phyloP scores from a whole-genome alignment of 345 rosid species.

The Gossypium anomalum region DNA sequence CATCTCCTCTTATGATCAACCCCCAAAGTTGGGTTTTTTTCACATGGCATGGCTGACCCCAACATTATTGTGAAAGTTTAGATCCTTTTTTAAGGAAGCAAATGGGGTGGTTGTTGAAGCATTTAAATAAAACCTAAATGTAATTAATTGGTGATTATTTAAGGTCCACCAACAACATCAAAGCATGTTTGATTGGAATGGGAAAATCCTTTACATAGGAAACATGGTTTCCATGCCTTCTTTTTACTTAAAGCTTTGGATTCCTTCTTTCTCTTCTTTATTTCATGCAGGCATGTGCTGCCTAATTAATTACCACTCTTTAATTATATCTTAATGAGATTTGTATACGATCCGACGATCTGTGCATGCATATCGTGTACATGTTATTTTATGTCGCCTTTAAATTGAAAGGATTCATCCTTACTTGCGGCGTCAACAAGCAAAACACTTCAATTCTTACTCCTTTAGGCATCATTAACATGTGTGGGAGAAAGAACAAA shows the following conservation, averaged over 20 bases:
- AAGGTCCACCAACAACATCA: conserved; percentile 32
- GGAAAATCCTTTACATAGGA: conserved; percentile 5
- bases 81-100: conserved; percentile 32
- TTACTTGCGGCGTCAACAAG: conserved; percentile 57
- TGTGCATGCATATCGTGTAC: neutral
- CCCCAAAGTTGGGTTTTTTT: neutral
- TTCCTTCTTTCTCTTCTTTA: conserved; percentile 10
- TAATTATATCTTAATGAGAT: conserved; percentile 34
- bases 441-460: conserved; percentile 23
- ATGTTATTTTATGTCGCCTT: neutral
- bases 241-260: conserved; percentile 26
- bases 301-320: conserved; percentile 30
- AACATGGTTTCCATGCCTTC: neutral
- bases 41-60: conserved; percentile 24
- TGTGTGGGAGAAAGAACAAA: conserved; percentile 21
- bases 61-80: neutral
- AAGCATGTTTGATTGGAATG: conserved; percentile 25
- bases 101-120: conserved; percentile 20
- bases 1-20: conserved; percentile 10
- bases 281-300: conserved; percentile 43
- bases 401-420: neutral
- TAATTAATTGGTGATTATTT: conserved; percentile 22
- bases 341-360: neutral
- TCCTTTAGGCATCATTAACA: conserved; percentile 32
- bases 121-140: neutral